Evolutionary conservation across 2,329 filamentous ascomycete species (phyloP).

Genomic region (Orbilia quercus): DNA sequence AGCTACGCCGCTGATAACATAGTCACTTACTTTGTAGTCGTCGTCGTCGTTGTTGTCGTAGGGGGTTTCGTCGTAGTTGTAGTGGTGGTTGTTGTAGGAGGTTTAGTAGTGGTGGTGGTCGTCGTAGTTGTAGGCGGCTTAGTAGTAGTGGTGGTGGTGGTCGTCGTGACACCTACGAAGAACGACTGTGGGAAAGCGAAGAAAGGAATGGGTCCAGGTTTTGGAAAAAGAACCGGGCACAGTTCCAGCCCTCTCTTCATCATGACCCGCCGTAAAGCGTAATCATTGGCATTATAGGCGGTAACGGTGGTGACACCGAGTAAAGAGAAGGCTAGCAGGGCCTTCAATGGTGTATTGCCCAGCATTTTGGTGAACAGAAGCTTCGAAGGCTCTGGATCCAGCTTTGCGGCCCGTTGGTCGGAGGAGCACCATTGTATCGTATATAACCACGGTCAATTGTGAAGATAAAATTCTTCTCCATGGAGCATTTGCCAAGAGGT

Average conservation of each 20-base stretch:
- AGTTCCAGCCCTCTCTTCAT: constrained; percentile 18
- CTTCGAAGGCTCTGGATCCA: too few relatives aligned
- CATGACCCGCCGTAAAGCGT: constrained; percentile 7
- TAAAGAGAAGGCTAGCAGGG: constrained; percentile 10
- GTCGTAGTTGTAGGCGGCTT: not conserved
- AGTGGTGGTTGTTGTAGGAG: constrained; percentile 9
- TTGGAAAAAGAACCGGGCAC: constrained; percentile 13
- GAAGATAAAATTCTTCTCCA: too few relatives aligned
- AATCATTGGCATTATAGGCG: constrained; percentile 19
- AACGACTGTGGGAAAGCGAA: constrained; percentile 23
- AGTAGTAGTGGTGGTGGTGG: constrained; percentile 6
- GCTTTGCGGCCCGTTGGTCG: too few relatives aligned
- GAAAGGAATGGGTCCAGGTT: constrained; percentile 13
- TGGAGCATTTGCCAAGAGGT: too few relatives aligned
- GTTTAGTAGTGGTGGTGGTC: not conserved
- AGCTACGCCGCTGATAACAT: too few relatives aligned
- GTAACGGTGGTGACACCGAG: constrained; percentile 8
- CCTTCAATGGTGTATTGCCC: constrained; percentile 5
- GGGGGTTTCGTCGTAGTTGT: not conserved
- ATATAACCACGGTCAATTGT: too few relatives aligned
- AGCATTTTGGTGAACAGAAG: too few relatives aligned
- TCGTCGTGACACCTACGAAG: constrained; percentile 12
- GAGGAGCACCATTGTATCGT: too few relatives aligned
- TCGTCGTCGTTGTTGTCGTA: constrained; percentile 4
- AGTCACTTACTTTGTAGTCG: too few relatives aligned